Conservation (phyloP, 1,284 basidiomycete genomes). For the Kwoniella shivajii region DNA sequence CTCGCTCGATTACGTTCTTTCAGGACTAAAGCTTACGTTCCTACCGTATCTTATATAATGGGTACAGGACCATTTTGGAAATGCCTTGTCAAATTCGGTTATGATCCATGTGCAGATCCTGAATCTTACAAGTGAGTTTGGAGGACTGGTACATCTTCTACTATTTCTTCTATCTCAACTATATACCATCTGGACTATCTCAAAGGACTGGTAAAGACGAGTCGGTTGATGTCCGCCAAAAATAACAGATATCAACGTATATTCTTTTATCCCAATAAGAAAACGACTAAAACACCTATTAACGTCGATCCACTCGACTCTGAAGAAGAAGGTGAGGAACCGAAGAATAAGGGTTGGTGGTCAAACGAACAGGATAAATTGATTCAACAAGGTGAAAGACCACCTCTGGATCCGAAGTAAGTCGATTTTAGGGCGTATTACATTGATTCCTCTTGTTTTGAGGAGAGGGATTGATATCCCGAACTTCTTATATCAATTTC, state of each 20-base stretch:
- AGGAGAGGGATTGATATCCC: too few relatives aligned
- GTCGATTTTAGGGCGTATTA: background rate
- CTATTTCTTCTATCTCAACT: background rate
- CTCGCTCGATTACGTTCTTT: too few relatives aligned
- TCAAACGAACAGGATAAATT: conserved; percentile 35
- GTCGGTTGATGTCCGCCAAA: background rate
- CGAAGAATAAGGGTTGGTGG: conserved; percentile 38
- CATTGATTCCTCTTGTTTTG: background rate
- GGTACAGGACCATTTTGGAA: conserved; percentile 93
- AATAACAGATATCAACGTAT: conserved; percentile 17
- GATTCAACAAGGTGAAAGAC: conserved; percentile 34
- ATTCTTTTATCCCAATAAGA: conserved; percentile 28
- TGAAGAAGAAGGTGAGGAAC: conserved; percentile 28
- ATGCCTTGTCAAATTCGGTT: conserved; percentile 80
- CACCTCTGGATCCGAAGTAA: conserved; percentile 37
- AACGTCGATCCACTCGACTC: conserved; percentile 17
- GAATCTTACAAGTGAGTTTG: conserved; percentile 69
- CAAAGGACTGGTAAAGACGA: background rate
- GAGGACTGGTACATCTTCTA: too few relatives aligned
- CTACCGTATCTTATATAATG: conserved; percentile 72
- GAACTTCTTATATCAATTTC: too few relatives aligned
- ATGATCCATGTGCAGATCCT: conserved; percentile 78
- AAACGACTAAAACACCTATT: conserved; percentile 14
- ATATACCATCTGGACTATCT: background rate
- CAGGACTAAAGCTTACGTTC: conserved; percentile 57